Percentiles rank a stretch among this genome's conserved stretches.
Evolutionary conservation across 208 protist genomes (phyloP).

Genomic region (Acanthamoeba castellanii): DNA sequence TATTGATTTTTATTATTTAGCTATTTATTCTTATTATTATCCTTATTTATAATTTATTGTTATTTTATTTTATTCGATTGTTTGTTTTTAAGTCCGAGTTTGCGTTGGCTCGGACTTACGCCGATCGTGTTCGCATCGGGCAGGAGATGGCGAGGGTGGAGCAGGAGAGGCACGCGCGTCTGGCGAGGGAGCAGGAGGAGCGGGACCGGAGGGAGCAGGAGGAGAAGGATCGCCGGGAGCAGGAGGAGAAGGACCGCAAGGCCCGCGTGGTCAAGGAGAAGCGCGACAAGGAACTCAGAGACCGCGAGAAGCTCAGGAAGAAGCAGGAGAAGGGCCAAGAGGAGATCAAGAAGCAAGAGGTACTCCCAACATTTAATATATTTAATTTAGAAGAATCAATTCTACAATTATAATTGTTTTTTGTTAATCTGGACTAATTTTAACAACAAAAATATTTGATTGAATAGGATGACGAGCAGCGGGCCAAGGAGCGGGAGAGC

Average conservation of each 20-base stretch:
- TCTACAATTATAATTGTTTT: neutral
- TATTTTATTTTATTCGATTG: no score
- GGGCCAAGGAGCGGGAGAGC: neutral
- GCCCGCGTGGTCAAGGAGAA: neutral
- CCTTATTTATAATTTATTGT: no score
- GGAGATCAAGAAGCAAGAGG: neutral
- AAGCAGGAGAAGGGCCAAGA: neutral
- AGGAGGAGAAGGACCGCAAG: constrained; percentile 35
- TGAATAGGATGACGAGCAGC: neutral
- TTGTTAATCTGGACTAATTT: neutral
- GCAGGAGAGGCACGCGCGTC: neutral
- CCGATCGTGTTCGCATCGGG: neutral
- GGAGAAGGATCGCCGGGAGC: neutral
- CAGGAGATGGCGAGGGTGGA: neutral
- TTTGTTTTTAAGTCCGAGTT: no score
- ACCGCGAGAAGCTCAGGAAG: constrained; percentile 40
- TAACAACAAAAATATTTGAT: neutral
- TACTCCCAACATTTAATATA: neutral
- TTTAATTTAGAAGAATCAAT: neutral
- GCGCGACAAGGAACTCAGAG: constrained; percentile 10
- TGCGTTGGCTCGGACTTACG: neutral
- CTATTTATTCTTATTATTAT: no score
- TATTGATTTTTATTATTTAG: no score
- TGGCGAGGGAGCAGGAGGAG: constrained; percentile 14
- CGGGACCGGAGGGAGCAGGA: constrained; percentile 10